phyloP scores from a whole-genome alignment of 148 eudicot genomes.

The Rhododendron simsii region DNA sequence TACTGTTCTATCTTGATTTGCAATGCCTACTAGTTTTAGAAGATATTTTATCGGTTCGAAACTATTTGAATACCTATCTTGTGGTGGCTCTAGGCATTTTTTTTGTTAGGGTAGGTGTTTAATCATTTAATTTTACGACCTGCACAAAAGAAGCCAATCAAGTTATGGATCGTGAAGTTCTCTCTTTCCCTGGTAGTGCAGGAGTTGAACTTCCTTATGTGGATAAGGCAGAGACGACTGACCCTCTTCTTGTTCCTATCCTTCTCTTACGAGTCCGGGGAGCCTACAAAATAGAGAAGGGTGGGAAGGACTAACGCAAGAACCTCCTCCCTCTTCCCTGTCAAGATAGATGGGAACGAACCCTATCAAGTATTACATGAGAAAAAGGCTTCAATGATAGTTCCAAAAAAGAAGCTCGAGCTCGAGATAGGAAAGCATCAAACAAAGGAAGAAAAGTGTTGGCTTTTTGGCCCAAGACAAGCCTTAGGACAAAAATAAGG shows the following conservation, averaged over 20 bases:
- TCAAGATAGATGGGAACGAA: constrained; percentile 14
- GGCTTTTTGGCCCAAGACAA: too few species aligned
- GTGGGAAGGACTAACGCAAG: constrained; percentile 5
- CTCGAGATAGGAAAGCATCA: too few species aligned
- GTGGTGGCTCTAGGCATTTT: neutral
- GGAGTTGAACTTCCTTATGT: too few species aligned
- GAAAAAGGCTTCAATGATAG: too few species aligned
- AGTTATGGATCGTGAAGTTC: too few species aligned
- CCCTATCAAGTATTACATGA: neutral
- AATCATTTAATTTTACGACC: neutral
- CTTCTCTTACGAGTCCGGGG: constrained; percentile 4
- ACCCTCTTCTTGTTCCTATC: constrained; percentile 3
- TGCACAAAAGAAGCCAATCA: constrained; percentile 1
- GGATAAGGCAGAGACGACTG: neutral
- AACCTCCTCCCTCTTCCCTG: constrained; percentile 10
- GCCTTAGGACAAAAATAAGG: too few species aligned
- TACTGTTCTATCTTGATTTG: neutral
- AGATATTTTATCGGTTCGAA: neutral
- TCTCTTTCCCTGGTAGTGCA: too few species aligned
- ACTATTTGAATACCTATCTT: neutral
- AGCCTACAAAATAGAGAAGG: neutral
- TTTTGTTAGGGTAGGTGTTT: neutral
- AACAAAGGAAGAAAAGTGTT: too few species aligned
- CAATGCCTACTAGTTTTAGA: neutral
- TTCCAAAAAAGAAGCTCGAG: too few species aligned